These are phyloP conservation scores for Catunica adiposa DNA, from an alignment of 2,329 filamentous ascomycete species.

Conservation along the genomic window DNA sequence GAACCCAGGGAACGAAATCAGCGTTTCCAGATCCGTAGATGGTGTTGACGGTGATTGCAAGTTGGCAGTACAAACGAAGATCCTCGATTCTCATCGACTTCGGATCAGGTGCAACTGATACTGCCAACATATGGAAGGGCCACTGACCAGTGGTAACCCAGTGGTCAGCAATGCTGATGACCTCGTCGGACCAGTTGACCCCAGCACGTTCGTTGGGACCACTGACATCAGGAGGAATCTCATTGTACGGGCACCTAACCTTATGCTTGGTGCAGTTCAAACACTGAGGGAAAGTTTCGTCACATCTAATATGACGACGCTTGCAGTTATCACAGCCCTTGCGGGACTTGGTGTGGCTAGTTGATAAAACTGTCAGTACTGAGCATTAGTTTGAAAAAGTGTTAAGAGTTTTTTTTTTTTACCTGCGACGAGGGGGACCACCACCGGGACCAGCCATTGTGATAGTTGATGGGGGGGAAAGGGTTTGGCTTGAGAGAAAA, in stretches of 20 bases:
- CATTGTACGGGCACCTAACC: conserved; percentile 95
- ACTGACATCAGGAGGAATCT: conserved; percentile 49
- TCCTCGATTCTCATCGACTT: conserved; percentile 60
- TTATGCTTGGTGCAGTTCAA: conserved; percentile 99
- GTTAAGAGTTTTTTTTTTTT: conserved; percentile 16
- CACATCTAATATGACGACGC: conserved; percentile 89
- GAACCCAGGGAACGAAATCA: conserved; percentile 80
- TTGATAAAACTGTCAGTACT: conserved; percentile 12
- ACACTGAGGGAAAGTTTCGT: conserved; percentile 95
- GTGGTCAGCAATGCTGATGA: conserved; percentile 61
- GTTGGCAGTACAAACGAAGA: conserved; percentile 76
- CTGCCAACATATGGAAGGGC: conserved; percentile 65
- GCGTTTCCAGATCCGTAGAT: conserved; percentile 61
- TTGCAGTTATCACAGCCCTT: conserved; percentile 99
- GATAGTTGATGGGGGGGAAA: conserved; percentile 1
- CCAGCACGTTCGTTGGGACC: conserved; percentile 46
- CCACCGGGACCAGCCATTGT: conserved; percentile 85
- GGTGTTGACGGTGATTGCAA: conserved; percentile 71
- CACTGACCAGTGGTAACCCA: conserved; percentile 67
- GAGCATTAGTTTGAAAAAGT: conserved; percentile 10
- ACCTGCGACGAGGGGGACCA: conserved; percentile 67
- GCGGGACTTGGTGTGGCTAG: conserved; percentile 92
- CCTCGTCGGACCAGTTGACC: conserved; percentile 73
- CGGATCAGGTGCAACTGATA: conserved; percentile 58
- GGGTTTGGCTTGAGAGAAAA: neutral